Evolutionary conservation across 305 asterid species (phyloP).

Genomic region (Solanum hybrid): DNA sequence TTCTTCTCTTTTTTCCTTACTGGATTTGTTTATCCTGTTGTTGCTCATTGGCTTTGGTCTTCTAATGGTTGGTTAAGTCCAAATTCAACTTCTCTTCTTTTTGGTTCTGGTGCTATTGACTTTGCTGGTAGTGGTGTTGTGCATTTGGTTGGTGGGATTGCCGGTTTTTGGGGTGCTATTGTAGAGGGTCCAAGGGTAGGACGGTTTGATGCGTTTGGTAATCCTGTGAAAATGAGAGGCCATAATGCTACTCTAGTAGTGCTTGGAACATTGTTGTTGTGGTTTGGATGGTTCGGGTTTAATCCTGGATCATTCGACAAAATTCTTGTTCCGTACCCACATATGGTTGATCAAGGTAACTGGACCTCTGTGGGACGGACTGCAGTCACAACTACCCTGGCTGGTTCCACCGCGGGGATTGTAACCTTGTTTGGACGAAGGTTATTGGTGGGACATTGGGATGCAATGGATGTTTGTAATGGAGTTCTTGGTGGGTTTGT

Average conservation of each 20-base stretch:
- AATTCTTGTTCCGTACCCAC: slow-evolving; percentile 42
- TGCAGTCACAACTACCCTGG: slow-evolving; percentile 56
- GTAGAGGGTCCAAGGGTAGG: slow-evolving; percentile 64
- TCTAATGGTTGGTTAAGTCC: slow-evolving; percentile 58
- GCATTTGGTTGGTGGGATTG: slow-evolving; percentile 66
- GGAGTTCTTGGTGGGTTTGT: slow-evolving; percentile 72
- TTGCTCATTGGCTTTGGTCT: slow-evolving; percentile 74
- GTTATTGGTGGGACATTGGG: slow-evolving; percentile 58
- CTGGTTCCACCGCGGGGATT: slow-evolving; percentile 56
- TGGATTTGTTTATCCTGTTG: slow-evolving; percentile 65
- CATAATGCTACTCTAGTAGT: slow-evolving; percentile 69
- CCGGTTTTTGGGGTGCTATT: slow-evolving; percentile 61
- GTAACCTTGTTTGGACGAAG: slow-evolving; percentile 50
- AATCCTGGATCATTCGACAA: slow-evolving; percentile 60
- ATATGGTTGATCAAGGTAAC: slow-evolving; percentile 32
- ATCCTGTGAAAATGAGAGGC: slow-evolving; percentile 48
- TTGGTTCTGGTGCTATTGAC: slow-evolving; percentile 64
- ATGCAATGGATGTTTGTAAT: slow-evolving; percentile 53
- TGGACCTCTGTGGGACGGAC: slow-evolving; percentile 66
- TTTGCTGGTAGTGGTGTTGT: slow-evolving; percentile 73
- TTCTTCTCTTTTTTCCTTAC: slow-evolving; percentile 52
- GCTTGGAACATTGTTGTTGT: slow-evolving; percentile 54
- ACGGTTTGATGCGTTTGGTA: slow-evolving; percentile 59
- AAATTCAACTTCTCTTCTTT: slow-evolving; percentile 21
- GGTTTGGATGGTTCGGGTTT: slow-evolving; percentile 88